Percentiles rank a stretch among this genome's conserved stretches.
These are phyloP conservation scores for Trichoderma guizhouense DNA, from an alignment of 2,329 filamentous ascomycete genomes.

Conservation along the genomic window DNA sequence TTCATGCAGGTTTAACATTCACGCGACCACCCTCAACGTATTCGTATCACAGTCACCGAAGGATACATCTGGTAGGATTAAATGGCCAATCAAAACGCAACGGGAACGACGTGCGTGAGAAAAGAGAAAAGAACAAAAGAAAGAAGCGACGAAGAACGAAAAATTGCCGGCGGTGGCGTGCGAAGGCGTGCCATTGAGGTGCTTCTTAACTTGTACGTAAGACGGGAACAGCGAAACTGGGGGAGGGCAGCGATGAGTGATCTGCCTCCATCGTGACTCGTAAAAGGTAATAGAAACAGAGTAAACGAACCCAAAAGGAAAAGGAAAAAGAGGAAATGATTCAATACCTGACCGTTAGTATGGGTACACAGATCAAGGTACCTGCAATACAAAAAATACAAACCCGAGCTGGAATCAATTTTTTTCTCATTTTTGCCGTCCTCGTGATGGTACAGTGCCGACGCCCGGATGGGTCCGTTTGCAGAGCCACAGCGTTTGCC, in stretches of 20 bases:
- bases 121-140: neutral
- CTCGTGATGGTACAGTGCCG: slow-evolving; percentile 29
- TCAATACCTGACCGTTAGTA: neutral
- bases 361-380: neutral
- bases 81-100: neutral
- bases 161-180: slow-evolving; percentile 13
- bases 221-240: neutral
- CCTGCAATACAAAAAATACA: neutral
- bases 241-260: neutral
- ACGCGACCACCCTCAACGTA: neutral
- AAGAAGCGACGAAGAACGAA: neutral
- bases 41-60: neutral
- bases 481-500: slow-evolving; percentile 1
- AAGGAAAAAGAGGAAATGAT: neutral
- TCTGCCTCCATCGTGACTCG: slow-evolving; percentile 21
- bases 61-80: neutral
- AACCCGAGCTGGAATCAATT: neutral
- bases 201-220: slow-evolving; percentile 21
- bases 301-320: neutral
- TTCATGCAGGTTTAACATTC: neutral
- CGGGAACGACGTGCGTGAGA: neutral
- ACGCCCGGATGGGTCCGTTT: slow-evolving; percentile 12
- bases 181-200: slow-evolving; percentile 20
- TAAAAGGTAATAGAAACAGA: neutral
- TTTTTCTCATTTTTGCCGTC: slow-evolving; percentile 26